Percentiles rank a stretch among this genome's conserved stretches.
These are phyloP conservation scores for Sabuloglossum arenarium DNA, from an alignment of 495 filamentous ascomycete genomes.

Conservation along the genomic window DNA sequence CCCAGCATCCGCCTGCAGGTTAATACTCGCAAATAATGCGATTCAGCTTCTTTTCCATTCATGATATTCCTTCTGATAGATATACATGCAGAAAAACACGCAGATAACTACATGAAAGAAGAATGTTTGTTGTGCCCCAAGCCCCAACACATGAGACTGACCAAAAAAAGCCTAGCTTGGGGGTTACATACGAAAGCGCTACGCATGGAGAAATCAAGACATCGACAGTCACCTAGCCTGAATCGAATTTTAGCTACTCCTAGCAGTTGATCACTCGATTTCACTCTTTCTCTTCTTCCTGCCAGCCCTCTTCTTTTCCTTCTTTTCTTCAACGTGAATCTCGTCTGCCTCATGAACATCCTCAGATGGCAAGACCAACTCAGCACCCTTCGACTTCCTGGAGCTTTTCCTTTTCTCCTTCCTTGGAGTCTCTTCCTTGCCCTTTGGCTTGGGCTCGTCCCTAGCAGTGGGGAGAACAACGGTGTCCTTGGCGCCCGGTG, in stretches of 20 bases:
- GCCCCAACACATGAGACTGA: not conserved
- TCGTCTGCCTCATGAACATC: not conserved
- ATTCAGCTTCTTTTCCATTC: not conserved
- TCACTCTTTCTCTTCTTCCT: slow-evolving; percentile 8
- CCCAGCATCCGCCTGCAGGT: not conserved
- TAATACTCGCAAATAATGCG: not conserved
- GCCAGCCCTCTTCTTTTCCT: not conserved
- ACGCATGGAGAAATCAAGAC: not conserved
- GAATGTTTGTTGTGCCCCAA: not conserved
- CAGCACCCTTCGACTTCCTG: slow-evolving; percentile 1
- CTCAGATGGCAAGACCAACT: not conserved
- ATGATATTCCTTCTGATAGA: not conserved
- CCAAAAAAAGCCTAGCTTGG: not conserved
- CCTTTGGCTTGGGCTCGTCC: not conserved
- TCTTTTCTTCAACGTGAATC: not conserved
- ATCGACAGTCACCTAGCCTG: not conserved
- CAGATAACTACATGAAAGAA: not conserved
- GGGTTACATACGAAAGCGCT: not conserved
- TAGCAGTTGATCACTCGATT: not conserved
- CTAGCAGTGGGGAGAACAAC: not conserved
- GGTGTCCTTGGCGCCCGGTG: not conserved
- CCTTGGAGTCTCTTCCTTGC: slow-evolving; percentile 2
- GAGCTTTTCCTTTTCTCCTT: slow-evolving; percentile 3
- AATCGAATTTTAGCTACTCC: too few species aligned
- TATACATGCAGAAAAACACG: not conserved